Evolutionary conservation across 208 protist genomes (phyloP).

Genomic region (Novymonas esmeraldas): DNA sequence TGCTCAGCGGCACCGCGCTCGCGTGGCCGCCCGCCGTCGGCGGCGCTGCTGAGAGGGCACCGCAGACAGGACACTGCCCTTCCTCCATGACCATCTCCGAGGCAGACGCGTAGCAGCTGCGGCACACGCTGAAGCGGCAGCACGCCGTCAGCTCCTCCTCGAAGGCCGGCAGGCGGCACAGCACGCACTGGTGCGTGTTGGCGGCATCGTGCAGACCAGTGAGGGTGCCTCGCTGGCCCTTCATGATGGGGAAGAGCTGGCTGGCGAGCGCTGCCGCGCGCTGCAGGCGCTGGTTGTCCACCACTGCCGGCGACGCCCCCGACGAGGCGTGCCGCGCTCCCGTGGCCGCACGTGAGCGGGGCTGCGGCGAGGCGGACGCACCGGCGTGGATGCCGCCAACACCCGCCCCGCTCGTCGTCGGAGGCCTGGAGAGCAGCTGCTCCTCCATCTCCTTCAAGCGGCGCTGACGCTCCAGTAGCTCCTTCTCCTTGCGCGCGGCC

Average conservation of each 20-base stretch:
- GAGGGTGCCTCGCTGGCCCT: conserved; percentile 19
- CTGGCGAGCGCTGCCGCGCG: conserved; percentile 54
- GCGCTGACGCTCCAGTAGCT: conserved; percentile 37
- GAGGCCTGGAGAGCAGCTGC: conserved; percentile 27
- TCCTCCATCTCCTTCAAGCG: conserved; percentile 50
- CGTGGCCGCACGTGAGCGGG: background rate
- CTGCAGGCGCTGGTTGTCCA: conserved; percentile 44
- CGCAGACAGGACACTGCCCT: conserved; percentile 74
- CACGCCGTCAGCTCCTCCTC: conserved; percentile 43
- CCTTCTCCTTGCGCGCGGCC: conserved; percentile 27
- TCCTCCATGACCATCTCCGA: conserved; percentile 65
- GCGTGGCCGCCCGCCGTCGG: background rate
- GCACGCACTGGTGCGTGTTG: conserved; percentile 52
- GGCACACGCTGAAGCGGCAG: conserved; percentile 63
- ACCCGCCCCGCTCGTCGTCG: background rate
- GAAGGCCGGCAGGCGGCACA: conserved; percentile 69
- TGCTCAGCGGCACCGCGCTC: background rate
- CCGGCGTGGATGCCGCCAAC: background rate
- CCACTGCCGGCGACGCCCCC: background rate
- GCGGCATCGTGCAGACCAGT: conserved; percentile 15
- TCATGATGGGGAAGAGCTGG: conserved; percentile 64
- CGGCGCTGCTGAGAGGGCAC: conserved; percentile 12
- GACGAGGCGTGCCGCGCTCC: conserved; percentile 4
- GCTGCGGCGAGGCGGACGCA: background rate
- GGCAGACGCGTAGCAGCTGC: conserved; percentile 53